phyloP scores from a whole-genome alignment of 2,329 filamentous ascomycete species.

The Fusarium sp. region DNA sequence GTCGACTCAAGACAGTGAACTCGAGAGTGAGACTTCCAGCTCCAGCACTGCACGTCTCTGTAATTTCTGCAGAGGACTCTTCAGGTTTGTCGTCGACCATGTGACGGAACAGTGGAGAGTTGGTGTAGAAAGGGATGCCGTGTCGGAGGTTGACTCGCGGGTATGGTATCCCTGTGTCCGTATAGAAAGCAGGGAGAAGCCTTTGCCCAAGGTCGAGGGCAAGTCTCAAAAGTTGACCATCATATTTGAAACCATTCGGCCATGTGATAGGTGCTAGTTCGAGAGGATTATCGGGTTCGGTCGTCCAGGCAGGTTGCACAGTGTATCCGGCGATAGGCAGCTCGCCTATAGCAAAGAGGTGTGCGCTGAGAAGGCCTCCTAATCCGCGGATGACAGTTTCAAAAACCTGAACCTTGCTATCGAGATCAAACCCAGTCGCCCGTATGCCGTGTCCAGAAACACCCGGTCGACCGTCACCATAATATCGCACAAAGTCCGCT shows the following conservation, averaged over 20 bases:
- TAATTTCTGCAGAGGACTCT: slow-evolving; percentile 73
- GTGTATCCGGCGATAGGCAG: slow-evolving; percentile 86
- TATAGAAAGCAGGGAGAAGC: slow-evolving; percentile 91
- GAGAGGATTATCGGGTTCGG: slow-evolving; percentile 55
- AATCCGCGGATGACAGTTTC: slow-evolving; percentile 96
- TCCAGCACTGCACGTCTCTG: slow-evolving; percentile 95
- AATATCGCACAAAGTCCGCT: slow-evolving; percentile 79
- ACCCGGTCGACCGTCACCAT: slow-evolving; percentile 84
- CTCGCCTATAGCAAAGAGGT: slow-evolving; percentile 91
- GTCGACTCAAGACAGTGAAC: slow-evolving; percentile 87
- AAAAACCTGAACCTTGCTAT: slow-evolving; percentile 98
- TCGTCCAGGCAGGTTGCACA: slow-evolving; percentile 55
- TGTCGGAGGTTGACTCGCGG: slow-evolving; percentile 91
- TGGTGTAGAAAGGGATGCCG: slow-evolving; percentile 92
- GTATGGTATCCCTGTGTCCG: slow-evolving; percentile 90
- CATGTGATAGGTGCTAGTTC: slow-evolving; percentile 72
- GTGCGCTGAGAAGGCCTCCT: slow-evolving; percentile 90
- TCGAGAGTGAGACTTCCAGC: slow-evolving; percentile 96
- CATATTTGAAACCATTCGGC: slow-evolving; percentile 83
- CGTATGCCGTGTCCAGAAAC: slow-evolving; percentile 76
- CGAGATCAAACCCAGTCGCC: slow-evolving; percentile 87
- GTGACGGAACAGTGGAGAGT: slow-evolving; percentile 80
- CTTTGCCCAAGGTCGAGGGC: slow-evolving; percentile 87
- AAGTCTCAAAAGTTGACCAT: slow-evolving; percentile 90
- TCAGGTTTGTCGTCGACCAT: slow-evolving; percentile 51